Conservation (phyloP, 2,329 filamentous ascomycete genomes). For the Aspergillus uvarum region DNA sequence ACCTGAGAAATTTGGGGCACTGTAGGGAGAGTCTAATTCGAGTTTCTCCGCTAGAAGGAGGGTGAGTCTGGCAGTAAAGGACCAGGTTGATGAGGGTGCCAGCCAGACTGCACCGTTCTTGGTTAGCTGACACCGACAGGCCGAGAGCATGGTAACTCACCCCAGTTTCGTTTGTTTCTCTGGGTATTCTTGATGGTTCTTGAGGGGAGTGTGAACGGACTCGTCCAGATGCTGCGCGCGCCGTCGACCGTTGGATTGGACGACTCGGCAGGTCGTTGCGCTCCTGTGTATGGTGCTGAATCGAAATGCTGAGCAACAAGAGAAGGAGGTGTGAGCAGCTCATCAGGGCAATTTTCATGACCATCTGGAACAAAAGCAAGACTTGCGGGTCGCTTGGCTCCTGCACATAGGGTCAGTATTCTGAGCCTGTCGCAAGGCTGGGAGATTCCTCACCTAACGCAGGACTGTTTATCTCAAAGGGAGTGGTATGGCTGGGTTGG, state of each 20-base stretch:
- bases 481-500: slow-evolving; percentile 21
- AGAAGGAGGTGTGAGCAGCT: no score
- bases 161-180: slow-evolving; percentile 32
- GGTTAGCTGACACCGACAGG: not conserved
- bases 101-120: slow-evolving; percentile 19
- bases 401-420: no score
- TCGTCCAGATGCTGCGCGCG: slow-evolving; percentile 20
- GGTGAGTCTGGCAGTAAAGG: slow-evolving; percentile 25
- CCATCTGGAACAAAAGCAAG: no score
- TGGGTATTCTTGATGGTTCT: slow-evolving; percentile 19
- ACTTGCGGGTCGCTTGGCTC: no score
- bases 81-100: slow-evolving; percentile 26
- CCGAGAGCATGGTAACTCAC: slow-evolving; percentile 22
- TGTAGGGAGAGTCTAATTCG: slow-evolving; percentile 29
- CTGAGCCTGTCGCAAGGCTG: no score
- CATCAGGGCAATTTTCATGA: no score
- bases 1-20: slow-evolving; percentile 24
- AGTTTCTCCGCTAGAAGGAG: slow-evolving; percentile 26
- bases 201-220: slow-evolving; percentile 21
- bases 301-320: not conserved
- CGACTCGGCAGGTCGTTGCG: not conserved
- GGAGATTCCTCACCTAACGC: no score
- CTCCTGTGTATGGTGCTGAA: not conserved
- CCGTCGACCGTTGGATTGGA: not conserved
- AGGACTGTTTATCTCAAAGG: not conserved